Evolutionary conservation across 768 basidiomycete species (phyloP).

Genomic region (Tubosaeta brunneosetosa): DNA sequence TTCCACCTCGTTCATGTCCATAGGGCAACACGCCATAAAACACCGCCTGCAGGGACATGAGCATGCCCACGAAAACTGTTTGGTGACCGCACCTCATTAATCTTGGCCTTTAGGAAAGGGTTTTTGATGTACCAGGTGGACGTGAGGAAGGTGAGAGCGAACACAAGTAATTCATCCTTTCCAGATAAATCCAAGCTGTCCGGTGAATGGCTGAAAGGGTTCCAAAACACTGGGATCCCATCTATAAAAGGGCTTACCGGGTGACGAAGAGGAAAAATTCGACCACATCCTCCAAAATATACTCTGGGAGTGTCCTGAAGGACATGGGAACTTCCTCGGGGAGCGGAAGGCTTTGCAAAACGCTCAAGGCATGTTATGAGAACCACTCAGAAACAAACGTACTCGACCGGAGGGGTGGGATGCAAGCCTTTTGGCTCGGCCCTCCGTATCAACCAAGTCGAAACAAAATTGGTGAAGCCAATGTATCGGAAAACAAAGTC

Average conservation of each 20-base stretch:
- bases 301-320: slow-evolving; percentile 90
- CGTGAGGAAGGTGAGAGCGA: slow-evolving; percentile 85
- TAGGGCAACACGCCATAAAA: slow-evolving; percentile 71
- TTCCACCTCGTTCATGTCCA: slow-evolving; percentile 59
- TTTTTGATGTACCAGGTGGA: slow-evolving; percentile 99
- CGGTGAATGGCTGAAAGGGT: slow-evolving; percentile 49
- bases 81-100: slow-evolving; percentile 68
- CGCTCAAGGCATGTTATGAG: not conserved
- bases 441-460: slow-evolving; percentile 89
- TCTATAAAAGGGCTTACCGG: slow-evolving; percentile 45
- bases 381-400: slow-evolving; percentile 25
- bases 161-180: slow-evolving; percentile 81
- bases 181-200: slow-evolving; percentile 81
- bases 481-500: slow-evolving; percentile 75
- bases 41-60: slow-evolving; percentile 46
- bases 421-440: slow-evolving; percentile 79
- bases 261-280: slow-evolving; percentile 84
- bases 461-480: slow-evolving; percentile 83
- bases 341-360: slow-evolving; percentile 65
- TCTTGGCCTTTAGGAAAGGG: slow-evolving; percentile 93
- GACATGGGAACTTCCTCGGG: slow-evolving; percentile 78
- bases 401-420: slow-evolving; percentile 67
- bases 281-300: slow-evolving; percentile 88
- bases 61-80: not conserved
- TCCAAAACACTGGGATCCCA: not conserved